Conservation (phyloP, 2,329 filamentous ascomycete genomes). For the Aspergillus vadensis region DNA sequence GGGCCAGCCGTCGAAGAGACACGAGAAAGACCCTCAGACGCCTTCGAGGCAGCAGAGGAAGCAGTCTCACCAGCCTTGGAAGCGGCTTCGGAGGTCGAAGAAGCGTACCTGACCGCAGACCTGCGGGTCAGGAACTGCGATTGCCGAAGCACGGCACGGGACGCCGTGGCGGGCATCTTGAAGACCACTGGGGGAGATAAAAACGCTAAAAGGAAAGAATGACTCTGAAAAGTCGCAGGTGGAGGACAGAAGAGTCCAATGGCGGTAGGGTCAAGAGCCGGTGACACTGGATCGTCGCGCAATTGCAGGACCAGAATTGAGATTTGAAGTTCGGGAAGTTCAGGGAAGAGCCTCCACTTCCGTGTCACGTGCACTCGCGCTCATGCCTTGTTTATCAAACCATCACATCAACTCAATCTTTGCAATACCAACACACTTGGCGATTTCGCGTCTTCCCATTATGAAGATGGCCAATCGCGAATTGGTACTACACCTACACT, state of each 20-base stretch:
- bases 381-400: slow-evolving; percentile 5
- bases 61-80: slow-evolving; percentile 49
- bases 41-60: slow-evolving; percentile 58
- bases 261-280: slow-evolving; percentile 36
- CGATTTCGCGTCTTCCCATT: not conserved
- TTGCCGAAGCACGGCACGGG: slow-evolving; percentile 50
- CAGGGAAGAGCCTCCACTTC: slow-evolving; percentile 36
- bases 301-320: slow-evolving; percentile 42
- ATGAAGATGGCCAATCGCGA: not conserved
- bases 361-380: slow-evolving; percentile 17
- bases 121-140: slow-evolving; percentile 51
- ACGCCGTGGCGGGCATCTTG: slow-evolving; percentile 48
- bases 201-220: slow-evolving; percentile 31
- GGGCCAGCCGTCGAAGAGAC: slow-evolving; percentile 79
- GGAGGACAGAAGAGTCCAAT: slow-evolving; percentile 43
- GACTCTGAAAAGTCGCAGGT: slow-evolving; percentile 32
- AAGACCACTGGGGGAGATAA: slow-evolving; percentile 29
- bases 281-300: slow-evolving; percentile 34
- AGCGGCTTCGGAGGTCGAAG: slow-evolving; percentile 49
- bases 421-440: not conserved
- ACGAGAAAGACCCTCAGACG: slow-evolving; percentile 77
- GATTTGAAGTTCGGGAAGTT: slow-evolving; percentile 46
- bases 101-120: slow-evolving; percentile 50
- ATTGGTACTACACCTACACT: not conserved
- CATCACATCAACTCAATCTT: not conserved